Percentiles rank a stretch among this genome's conserved stretches.
phyloP scores from a whole-genome alignment of 495 filamentous ascomycete species.

The Penicillium tannophilum region DNA sequence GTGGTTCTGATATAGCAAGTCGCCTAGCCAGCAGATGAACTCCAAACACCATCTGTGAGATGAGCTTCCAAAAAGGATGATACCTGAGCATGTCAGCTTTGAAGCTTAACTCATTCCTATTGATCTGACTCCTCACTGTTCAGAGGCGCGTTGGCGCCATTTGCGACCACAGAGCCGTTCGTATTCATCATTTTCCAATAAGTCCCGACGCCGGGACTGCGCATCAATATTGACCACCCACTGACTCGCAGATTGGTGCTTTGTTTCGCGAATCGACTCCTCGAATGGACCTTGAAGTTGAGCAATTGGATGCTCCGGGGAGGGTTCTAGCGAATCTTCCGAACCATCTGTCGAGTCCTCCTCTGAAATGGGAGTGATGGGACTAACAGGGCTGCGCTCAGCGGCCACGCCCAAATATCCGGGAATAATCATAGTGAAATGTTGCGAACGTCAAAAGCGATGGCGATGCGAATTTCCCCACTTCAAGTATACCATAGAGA shows the following conservation, averaged over 20 bases:
- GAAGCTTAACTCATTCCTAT: background rate
- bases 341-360: conserved; percentile 11
- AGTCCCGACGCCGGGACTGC: conserved; percentile 63
- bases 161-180: conserved; percentile 65
- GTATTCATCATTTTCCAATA: conserved; percentile 67
- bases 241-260: conserved; percentile 46
- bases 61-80: conserved; percentile 87
- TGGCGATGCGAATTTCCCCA: background rate
- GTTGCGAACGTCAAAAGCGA: background rate
- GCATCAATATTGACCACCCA: conserved; percentile 63
- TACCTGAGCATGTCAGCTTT: conserved; percentile 39
- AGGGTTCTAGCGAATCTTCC: conserved; percentile 17
- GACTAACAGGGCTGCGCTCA: conserved; percentile 5
- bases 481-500: background rate
- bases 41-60: conserved; percentile 92
- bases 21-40: conserved; percentile 84
- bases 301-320: conserved; percentile 75
- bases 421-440: background rate
- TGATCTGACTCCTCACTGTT: conserved; percentile 38
- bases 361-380: conserved; percentile 4
- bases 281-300: conserved; percentile 91
- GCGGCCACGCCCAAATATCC: background rate
- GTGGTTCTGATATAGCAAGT: conserved; percentile 82
- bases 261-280: conserved; percentile 81
- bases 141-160: conserved; percentile 71